Conservation (phyloP, 2,329 filamentous ascomycete genomes). For the Pseudonectria buxi region DNA sequence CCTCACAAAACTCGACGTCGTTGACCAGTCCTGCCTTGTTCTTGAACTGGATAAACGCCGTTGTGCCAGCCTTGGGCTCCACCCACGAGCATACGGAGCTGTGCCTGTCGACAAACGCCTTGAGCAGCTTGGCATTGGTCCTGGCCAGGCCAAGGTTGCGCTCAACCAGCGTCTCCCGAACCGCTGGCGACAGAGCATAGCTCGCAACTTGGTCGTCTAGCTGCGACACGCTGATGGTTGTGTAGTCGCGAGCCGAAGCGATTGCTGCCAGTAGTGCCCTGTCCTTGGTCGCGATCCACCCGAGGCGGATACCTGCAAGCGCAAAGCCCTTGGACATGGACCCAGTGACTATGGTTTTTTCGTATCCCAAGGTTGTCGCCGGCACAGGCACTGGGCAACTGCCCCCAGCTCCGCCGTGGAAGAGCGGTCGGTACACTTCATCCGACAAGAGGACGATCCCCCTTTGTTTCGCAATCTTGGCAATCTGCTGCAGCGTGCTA, state of each 20-base stretch:
- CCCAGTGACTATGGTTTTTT: slow-evolving; percentile 64
- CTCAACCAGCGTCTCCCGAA: slow-evolving; percentile 36
- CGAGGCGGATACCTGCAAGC: slow-evolving; percentile 72
- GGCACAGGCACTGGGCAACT: slow-evolving; percentile 48
- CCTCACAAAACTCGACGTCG: slow-evolving; percentile 64
- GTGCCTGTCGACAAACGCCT: slow-evolving; percentile 60
- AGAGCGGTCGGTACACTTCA: slow-evolving; percentile 79
- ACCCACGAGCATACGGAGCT: slow-evolving; percentile 60
- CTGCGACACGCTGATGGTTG: slow-evolving; percentile 77
- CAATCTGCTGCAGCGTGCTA: slow-evolving; percentile 51
- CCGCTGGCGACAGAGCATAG: slow-evolving; percentile 56
- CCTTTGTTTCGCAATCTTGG: slow-evolving; percentile 55
- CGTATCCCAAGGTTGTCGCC: slow-evolving; percentile 64
- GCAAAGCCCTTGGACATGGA: slow-evolving; percentile 84
- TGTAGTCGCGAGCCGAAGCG: slow-evolving; percentile 68
- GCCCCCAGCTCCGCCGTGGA: slow-evolving; percentile 57
- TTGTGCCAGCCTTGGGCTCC: slow-evolving; percentile 72
- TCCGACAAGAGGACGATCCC: slow-evolving; percentile 65
- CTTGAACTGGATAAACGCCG: slow-evolving; percentile 66
- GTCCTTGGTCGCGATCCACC: slow-evolving; percentile 72
- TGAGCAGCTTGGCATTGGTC: slow-evolving; percentile 59
- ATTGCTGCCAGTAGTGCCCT: slow-evolving; percentile 54
- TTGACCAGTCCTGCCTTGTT: slow-evolving; percentile 57
- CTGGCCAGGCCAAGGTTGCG: slow-evolving; percentile 58
- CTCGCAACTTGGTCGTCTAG: slow-evolving; percentile 73